Evolutionary conservation across 352 stramenopile species (phyloP), one percentile per base, ranked within the genome.

Genomic region (Phytophthora cactorum): DNA sequence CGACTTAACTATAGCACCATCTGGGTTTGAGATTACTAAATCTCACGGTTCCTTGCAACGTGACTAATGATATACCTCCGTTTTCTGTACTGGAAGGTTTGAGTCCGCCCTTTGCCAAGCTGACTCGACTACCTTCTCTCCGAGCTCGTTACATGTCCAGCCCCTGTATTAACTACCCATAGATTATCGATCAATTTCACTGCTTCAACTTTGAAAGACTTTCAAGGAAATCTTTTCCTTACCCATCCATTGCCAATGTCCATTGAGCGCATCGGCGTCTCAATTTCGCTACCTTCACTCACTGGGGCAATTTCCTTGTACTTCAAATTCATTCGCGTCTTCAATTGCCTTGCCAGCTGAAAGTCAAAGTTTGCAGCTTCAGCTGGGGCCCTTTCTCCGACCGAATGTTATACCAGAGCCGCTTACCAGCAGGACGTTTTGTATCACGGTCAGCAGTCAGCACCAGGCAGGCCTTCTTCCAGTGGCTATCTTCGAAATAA

Each of bases 11-110:
- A 25, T 61, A 57, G 28, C 58, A 49, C 34, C 31, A 31, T n/a
- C 0, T 52, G 29, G 55, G 56, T 25, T 39, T 57, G 14, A 71
- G 43, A 38, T 58, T 39, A 47, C 56, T 56, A 52, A 57, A 5
- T 47, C 22, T 22, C 22, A 1, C 22, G 1, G 22, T 22, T 22
- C 22, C 22, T 22, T 22, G 22, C 22, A 22, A 22, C 22, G 22
- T 22, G 22, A 22, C 22, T 22, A 22, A 22, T 22, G 22, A 22
- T 22, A 22, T 22, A 22, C 22, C 22, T 22, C 22, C 0, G 22
- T 22, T 22, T 22, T 22, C 22, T 22, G 22, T 22, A 22, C 22
- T 22, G 22, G 22, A 22, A 22, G 22, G 22, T 22, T 22, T 22
- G 22, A 22, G 22, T 22, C 22, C 22, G 22, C 22, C 22, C 22